Conservation (phyloP, 495 filamentous ascomycete species). For the Aspergillus asperescens region DNA sequence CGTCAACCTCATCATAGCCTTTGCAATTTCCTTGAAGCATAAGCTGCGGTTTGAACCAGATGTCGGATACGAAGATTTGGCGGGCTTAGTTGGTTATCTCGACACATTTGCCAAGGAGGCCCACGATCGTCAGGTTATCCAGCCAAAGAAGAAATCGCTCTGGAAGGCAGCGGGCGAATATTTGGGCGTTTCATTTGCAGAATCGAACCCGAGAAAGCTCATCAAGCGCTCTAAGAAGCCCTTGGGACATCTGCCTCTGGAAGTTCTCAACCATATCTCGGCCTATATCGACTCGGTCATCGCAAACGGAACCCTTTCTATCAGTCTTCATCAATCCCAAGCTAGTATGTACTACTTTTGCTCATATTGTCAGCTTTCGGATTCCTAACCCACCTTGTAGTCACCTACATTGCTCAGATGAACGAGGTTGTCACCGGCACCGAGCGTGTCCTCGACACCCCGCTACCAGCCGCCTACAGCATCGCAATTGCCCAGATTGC, state of each 20-base stretch:
- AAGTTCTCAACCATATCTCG: conserved; percentile 68
- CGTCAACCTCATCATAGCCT: conserved; percentile 77
- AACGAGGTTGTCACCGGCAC: conserved; percentile 71
- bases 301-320: conserved; percentile 50
- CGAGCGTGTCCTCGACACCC: conserved; percentile 80
- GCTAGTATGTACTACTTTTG: conserved; percentile 29
- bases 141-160: conserved; percentile 39
- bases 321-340: conserved; percentile 43
- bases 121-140: conserved; percentile 44
- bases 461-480: conserved; percentile 75
- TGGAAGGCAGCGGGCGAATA: conserved; percentile 65
- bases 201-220: conserved; percentile 66
- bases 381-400: conserved; percentile 16
- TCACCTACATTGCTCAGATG: conserved; percentile 42
- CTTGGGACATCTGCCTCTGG: conserved; percentile 71
- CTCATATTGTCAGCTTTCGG: background rate
- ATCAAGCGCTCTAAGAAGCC: conserved; percentile 60
- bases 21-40: conserved; percentile 72
- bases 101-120: conserved; percentile 63
- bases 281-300: conserved; percentile 57
- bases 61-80: conserved; percentile 63
- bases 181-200: conserved; percentile 63
- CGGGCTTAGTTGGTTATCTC: conserved; percentile 38
- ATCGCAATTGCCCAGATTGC: conserved; percentile 85
- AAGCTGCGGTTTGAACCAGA: conserved; percentile 85